Conservation (phyloP, 2,329 filamentous ascomycete species). For the Calonectria pseudoreteaudii region DNA sequence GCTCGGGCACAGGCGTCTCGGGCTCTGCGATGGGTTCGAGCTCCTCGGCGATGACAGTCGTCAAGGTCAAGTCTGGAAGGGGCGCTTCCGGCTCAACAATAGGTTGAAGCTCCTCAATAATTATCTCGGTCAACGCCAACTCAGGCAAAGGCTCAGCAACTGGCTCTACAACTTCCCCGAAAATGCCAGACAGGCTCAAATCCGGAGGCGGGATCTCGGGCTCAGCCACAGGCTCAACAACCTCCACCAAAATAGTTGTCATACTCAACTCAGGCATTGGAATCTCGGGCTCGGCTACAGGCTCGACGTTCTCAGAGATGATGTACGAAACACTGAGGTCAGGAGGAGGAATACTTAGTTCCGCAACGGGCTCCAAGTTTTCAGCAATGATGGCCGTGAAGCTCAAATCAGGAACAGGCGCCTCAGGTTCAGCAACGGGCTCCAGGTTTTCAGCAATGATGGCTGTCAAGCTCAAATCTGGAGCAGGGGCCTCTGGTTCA, state of each 20-base stretch:
- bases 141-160: constrained; percentile 4
- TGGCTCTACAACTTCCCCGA: constrained; percentile 40
- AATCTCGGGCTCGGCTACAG: constrained; percentile 42
- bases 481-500: constrained; percentile 42
- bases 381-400: constrained; percentile 43
- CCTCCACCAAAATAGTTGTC: constrained; percentile 41
- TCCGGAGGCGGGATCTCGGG: constrained; percentile 34
- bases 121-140: not conserved
- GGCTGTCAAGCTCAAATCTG: constrained; percentile 42
- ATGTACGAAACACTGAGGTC: constrained; percentile 42
- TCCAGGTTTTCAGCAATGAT: constrained; percentile 44
- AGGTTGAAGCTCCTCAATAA: constrained; percentile 32
- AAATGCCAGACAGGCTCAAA: constrained; percentile 43
- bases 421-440: constrained; percentile 42
- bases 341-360: constrained; percentile 38
- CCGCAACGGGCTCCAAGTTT: constrained; percentile 44
- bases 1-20: constrained; percentile 36
- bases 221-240: constrained; percentile 44
- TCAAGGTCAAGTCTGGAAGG: constrained; percentile 45
- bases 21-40: constrained; percentile 44
- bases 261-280: constrained; percentile 41
- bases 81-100: constrained; percentile 39
- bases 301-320: constrained; percentile 42
- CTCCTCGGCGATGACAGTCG: constrained; percentile 47
- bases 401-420: constrained; percentile 40